Evolutionary conservation across 371 early-diverging fungal species (phyloP), one percentile per base, ranked within the genome.

Genomic region (Gilbertella persicaria): DNA sequence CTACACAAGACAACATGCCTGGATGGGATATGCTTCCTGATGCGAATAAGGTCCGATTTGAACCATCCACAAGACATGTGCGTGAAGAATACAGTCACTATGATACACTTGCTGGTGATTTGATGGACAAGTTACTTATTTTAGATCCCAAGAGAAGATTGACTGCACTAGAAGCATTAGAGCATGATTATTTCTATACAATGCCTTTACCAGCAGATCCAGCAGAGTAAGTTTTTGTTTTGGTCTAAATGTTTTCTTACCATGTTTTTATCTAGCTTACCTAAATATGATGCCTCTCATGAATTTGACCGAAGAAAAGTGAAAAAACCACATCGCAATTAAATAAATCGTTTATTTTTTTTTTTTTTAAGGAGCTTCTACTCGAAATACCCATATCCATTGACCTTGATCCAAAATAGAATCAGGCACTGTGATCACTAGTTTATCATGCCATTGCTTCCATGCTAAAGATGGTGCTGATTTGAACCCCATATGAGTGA

Each of bases 121-220:
- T 96, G 26, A 62, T 95, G 44, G 87, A 90, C 37, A 80, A 84
- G 59, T 62, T 93, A 19, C 64, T 97, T 45, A 74, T 79, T 14
- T 74, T 91, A 16, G 86, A 95, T 59, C 94, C 96, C 16, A 67
- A 69, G 4, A 79, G 79, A 39, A 70, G 97, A 23, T 63, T 90
- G 14, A 87, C 88, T 1, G 95, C 94, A 1, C 61, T 75, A 23
- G 71, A 84, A 6, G 95, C 92, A 5, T 71, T 96, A 17, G 80
- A 83, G 4, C 94, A 96, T 55, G 82, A 83, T 46, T 87, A 82
- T 33, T 84, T 87, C 38, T 85, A 79, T 53, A 71, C 72, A 2
- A 70, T 72, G 20, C 87, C 85, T 21, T 45, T 79, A 30, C 85
- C 85, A 9, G 82, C 85, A 7, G 78, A 78, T n/a, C 83, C 80